These are phyloP conservation scores for Calvatia gigantea DNA, from an alignment of 768 basidiomycete genomes.

Conservation along the genomic window DNA sequence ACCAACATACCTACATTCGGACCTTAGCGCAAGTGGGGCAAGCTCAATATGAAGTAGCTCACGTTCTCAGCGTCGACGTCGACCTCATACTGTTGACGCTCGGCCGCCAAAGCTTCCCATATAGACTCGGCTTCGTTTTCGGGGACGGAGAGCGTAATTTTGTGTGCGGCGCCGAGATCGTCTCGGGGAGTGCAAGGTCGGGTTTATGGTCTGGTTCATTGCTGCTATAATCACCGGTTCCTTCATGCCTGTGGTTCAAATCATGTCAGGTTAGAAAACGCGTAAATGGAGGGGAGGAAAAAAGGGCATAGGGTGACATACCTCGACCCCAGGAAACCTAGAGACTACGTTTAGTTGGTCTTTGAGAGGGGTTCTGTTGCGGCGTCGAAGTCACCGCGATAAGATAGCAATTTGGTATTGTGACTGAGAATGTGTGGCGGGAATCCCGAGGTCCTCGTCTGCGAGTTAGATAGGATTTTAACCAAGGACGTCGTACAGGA, in stretches of 20 bases:
- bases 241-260: conserved; percentile 81
- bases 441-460: conserved; percentile 90
- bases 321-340: conserved; percentile 87
- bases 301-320: conserved; percentile 26
- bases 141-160: conserved; percentile 77
- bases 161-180: conserved; percentile 84
- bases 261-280: not conserved
- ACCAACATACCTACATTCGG: conserved; percentile 79
- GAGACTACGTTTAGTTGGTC: conserved; percentile 93
- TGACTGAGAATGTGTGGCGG: conserved; percentile 73
- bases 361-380: conserved; percentile 80
- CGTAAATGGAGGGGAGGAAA: too few species aligned
- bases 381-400: conserved; percentile 79
- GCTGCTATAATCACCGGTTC: conserved; percentile 89
- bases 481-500: conserved; percentile 85
- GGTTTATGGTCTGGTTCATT: conserved; percentile 95
- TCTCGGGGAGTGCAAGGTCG: conserved; percentile 88
- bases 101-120: conserved; percentile 99
- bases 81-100: conserved; percentile 90
- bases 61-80: conserved; percentile 96
- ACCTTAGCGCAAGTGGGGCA: not conserved
- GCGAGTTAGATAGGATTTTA: conserved; percentile 96
- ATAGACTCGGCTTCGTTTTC: conserved; percentile 80
- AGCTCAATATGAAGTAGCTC: conserved; percentile 22
- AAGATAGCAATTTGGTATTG: conserved; percentile 92